Conservation (phyloP, 2,329 filamentous ascomycete species). For the Pyrenochaeta sp. region DNA sequence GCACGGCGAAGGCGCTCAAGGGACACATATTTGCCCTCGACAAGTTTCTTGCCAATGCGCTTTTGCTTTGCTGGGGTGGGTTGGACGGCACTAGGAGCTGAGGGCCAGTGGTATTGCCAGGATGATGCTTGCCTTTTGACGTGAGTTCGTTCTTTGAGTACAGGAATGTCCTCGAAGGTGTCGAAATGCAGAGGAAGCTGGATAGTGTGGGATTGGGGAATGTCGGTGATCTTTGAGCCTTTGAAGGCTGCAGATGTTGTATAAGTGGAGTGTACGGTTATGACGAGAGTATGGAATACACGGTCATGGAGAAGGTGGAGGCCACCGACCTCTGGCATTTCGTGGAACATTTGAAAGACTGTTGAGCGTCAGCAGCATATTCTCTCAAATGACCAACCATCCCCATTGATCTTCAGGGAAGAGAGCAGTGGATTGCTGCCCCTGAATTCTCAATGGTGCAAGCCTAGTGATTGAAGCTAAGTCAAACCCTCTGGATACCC, state of each 20-base stretch:
- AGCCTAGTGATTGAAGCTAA: too few relatives aligned
- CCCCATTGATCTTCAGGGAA: too few relatives aligned
- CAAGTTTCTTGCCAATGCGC: conserved; percentile 56
- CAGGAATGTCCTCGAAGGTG: conserved; percentile 42
- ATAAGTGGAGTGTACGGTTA: conserved; percentile 53
- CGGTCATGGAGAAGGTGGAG: conserved; percentile 66
- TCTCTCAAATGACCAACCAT: too few relatives aligned
- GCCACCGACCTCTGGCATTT: conserved; percentile 51
- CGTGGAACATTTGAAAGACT: conserved; percentile 72
- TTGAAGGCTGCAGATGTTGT: neutral
- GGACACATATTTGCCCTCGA: conserved; percentile 68
- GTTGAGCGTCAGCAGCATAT: conserved; percentile 17
- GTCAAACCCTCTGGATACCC: too few relatives aligned
- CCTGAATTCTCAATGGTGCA: too few relatives aligned
- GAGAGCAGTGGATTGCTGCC: too few relatives aligned
- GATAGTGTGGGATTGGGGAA: conserved; percentile 54
- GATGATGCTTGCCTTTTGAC: conserved; percentile 14
- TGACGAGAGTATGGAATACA: conserved; percentile 71
- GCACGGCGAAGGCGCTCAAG: conserved; percentile 58
- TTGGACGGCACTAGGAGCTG: too few relatives aligned
- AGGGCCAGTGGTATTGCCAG: conserved; percentile 6
- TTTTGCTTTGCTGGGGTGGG: conserved; percentile 30
- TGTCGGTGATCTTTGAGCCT: conserved; percentile 50
- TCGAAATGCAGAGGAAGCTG: conserved; percentile 63
- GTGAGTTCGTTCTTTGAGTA: conserved; percentile 24